phyloP scores from a whole-genome alignment of 2,329 filamentous ascomycete genomes.

The Trichoderma citrinoviride region DNA sequence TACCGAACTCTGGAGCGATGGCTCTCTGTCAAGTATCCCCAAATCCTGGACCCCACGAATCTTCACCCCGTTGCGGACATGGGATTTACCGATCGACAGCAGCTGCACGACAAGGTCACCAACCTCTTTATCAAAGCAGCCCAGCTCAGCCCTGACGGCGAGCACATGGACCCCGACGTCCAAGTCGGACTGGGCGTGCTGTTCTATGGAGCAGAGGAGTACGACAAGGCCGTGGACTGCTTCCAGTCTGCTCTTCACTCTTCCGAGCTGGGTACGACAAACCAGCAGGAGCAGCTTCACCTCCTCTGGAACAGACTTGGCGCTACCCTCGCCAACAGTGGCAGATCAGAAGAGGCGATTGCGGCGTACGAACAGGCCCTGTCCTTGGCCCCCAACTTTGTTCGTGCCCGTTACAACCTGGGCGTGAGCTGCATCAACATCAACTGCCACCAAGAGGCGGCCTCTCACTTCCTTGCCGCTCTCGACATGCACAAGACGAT shows the following conservation, averaged over 20 bases:
- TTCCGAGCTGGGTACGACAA: conserved; percentile 78
- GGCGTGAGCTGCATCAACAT: conserved; percentile 98
- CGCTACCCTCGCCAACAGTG: conserved; percentile 91
- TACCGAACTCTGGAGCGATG: conserved; percentile 96
- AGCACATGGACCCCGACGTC: conserved; percentile 97
- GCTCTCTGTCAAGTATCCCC: conserved; percentile 92
- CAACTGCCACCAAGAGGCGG: conserved; percentile 88
- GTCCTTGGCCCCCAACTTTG: conserved; percentile 89
- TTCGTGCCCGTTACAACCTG: conserved; percentile 93
- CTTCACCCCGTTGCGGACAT: conserved; percentile 76
- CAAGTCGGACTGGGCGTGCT: conserved; percentile 95
- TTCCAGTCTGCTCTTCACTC: conserved; percentile 88
- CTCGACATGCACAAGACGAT: conserved; percentile 94
- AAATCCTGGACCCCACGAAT: conserved; percentile 69
- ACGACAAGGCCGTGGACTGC: conserved; percentile 97
- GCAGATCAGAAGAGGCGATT: conserved; percentile 92
- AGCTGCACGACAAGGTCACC: conserved; percentile 87
- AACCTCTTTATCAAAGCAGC: conserved; percentile 88
- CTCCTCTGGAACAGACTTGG: conserved; percentile 97
- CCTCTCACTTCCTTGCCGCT: conserved; percentile 86
- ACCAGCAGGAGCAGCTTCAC: conserved; percentile 82
- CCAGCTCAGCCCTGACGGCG: conserved; percentile 84
- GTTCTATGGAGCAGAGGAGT: conserved; percentile 97
- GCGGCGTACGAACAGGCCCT: conserved; percentile 93
- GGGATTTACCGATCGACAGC: conserved; percentile 89